phyloP scores from a whole-genome alignment of 305 asterid species.

The Euphrasia arctica region DNA sequence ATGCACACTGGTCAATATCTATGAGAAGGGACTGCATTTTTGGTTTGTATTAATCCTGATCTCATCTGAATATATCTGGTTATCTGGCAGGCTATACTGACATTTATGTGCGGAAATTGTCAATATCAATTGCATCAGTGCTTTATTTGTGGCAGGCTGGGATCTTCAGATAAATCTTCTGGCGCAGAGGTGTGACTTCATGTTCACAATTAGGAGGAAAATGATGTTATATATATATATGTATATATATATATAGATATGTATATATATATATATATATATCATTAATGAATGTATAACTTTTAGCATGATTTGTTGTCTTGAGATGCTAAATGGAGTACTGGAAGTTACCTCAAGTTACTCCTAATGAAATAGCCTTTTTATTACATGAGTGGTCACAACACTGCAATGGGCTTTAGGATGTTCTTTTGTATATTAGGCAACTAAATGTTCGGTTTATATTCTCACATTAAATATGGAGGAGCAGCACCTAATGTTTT shows the following conservation, averaged over 20 bases:
- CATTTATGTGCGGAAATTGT: slow-evolving; percentile 65
- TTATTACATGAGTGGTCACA: neutral
- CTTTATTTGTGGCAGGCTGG: slow-evolving; percentile 63
- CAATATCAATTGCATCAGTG: slow-evolving; percentile 63
- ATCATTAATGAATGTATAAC: slow-evolving; percentile 5
- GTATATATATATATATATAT: neutral
- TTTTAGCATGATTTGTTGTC: slow-evolving; percentile 1
- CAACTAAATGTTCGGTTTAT: slow-evolving; percentile 8
- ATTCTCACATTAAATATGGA: neutral
- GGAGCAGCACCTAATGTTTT: slow-evolving; percentile 1
- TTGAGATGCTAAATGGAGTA: neutral
- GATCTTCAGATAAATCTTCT: slow-evolving; percentile 57
- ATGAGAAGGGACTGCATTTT: slow-evolving; percentile 1
- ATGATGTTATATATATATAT: slow-evolving; percentile 3
- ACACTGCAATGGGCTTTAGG: slow-evolving; percentile 2
- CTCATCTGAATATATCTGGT: slow-evolving; percentile 24
- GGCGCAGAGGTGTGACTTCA: slow-evolving; percentile 54
- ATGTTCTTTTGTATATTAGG: neutral
- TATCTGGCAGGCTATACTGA: slow-evolving; percentile 51
- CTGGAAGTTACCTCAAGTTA: slow-evolving; percentile 2
- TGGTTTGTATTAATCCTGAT: slow-evolving; percentile 17
- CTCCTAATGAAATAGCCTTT: neutral
- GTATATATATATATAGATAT: slow-evolving; percentile 7
- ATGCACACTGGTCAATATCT: slow-evolving; percentile 11
- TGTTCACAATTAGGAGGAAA: slow-evolving; percentile 16